A percentile compares a stretch with the other conserved stretches of the same genome.
Evolutionary conservation across 1,139 yeast species (phyloP).

Genomic region (Nakaseomyces kungkrabaensis): DNA sequence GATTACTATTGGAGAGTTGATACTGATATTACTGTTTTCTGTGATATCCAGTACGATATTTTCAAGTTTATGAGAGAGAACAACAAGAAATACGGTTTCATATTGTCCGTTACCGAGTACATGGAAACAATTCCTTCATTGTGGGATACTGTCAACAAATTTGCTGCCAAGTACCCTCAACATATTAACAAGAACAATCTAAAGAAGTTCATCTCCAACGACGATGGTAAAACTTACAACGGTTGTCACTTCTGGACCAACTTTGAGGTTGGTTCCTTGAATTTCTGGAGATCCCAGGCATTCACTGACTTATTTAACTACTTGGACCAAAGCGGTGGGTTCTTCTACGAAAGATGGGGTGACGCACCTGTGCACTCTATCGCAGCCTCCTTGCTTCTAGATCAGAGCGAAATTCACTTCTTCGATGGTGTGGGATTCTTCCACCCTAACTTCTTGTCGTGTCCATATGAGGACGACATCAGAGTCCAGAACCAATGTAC

Average conservation of each 20-base stretch:
- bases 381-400: slow-evolving; percentile 69
- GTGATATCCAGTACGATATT: slow-evolving; percentile 75
- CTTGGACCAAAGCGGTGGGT: slow-evolving; percentile 74
- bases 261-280: slow-evolving; percentile 68
- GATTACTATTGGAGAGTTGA: slow-evolving; percentile 94
- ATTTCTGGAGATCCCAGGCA: slow-evolving; percentile 65
- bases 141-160: slow-evolving; percentile 68
- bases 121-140: slow-evolving; percentile 68
- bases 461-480: slow-evolving; percentile 54
- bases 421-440: slow-evolving; percentile 77
- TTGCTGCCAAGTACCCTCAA: slow-evolving; percentile 56
- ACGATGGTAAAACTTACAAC: slow-evolving; percentile 57
- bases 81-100: slow-evolving; percentile 65
- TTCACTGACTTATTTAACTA: slow-evolving; percentile 58
- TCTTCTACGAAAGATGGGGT: slow-evolving; percentile 89
- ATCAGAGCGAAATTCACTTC: slow-evolving; percentile 58
- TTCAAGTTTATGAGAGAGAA: slow-evolving; percentile 75
- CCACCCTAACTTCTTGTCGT: slow-evolving; percentile 68
- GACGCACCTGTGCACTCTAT: slow-evolving; percentile 88
- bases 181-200: slow-evolving; percentile 56
- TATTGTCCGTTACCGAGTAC: slow-evolving; percentile 78
- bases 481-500: slow-evolving; percentile 50
- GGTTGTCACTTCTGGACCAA: slow-evolving; percentile 86
- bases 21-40: slow-evolving; percentile 67
- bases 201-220: slow-evolving; percentile 63